These are phyloP conservation scores for Podosphaera fusca DNA, from an alignment of 2,329 filamentous ascomycete species.

Conservation along the genomic window DNA sequence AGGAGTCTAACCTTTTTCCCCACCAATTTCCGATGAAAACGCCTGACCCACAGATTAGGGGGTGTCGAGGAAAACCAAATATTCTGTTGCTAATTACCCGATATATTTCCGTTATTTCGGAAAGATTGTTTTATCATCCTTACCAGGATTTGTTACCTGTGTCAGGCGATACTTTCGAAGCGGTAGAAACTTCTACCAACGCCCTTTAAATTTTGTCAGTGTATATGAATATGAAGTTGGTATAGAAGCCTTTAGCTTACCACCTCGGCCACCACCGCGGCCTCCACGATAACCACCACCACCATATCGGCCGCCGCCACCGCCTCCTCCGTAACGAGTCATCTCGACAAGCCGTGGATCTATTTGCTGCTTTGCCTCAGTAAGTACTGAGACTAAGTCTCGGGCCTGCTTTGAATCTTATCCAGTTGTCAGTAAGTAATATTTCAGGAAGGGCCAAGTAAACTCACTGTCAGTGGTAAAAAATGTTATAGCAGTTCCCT, in stretches of 20 bases:
- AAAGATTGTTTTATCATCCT: constrained; percentile 7
- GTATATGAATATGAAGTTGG: constrained; percentile 1
- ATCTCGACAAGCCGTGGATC: constrained; percentile 91
- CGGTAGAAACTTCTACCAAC: constrained; percentile 26
- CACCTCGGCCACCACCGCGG: constrained; percentile 24
- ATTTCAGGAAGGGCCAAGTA: constrained; percentile 2
- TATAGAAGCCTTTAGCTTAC: constrained; percentile 14
- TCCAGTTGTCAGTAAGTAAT: constrained; percentile 7
- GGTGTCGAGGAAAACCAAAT: constrained; percentile 6
- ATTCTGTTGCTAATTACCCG: neutral
- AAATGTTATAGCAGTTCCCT: constrained; percentile 89
- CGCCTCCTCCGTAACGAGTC: constrained; percentile 57
- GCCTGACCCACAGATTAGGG: constrained; percentile 11
- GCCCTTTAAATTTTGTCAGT: constrained; percentile 17
- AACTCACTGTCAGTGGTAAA: constrained; percentile 97
- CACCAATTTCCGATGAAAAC: constrained; percentile 8
- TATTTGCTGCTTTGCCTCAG: constrained; percentile 94
- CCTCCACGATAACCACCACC: constrained; percentile 41
- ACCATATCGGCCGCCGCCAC: constrained; percentile 19
- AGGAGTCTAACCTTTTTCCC: constrained; percentile 9
- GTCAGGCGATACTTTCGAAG: constrained; percentile 33
- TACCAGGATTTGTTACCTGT: constrained; percentile 34
- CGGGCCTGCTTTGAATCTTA: constrained; percentile 81
- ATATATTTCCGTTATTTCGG: constrained; percentile 3
- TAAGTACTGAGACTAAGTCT: constrained; percentile 79